A percentile compares a stretch with the other conserved stretches of the same genome.
These are phyloP conservation scores for Daldinia eschscholtzii DNA, from an alignment of 2,329 filamentous ascomycete species.

Conservation along the genomic window DNA sequence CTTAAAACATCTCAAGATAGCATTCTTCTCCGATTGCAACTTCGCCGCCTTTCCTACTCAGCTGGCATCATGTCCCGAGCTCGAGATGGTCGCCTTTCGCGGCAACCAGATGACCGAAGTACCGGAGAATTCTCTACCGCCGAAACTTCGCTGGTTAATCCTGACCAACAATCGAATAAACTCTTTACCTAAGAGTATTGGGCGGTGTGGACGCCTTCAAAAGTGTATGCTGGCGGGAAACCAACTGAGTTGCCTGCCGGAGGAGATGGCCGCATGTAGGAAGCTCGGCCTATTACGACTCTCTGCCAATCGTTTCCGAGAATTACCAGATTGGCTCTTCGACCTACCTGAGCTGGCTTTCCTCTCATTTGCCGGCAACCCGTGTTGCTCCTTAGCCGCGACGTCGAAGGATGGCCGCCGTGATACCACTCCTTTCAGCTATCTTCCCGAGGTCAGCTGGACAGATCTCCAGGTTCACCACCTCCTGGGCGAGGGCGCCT, in stretches of 20 bases:
- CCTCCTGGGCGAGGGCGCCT: constrained; percentile 60
- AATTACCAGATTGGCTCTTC: constrained; percentile 60
- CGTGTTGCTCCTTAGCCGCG: constrained; percentile 53
- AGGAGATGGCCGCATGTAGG: constrained; percentile 58
- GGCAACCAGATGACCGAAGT: constrained; percentile 60
- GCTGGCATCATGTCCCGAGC: constrained; percentile 57
- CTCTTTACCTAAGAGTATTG: constrained; percentile 58
- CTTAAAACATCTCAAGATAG: constrained; percentile 60
- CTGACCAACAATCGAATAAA: constrained; percentile 61
- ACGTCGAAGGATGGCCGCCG: constrained; percentile 26
- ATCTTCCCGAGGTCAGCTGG: constrained; percentile 58
- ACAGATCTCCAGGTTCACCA: constrained; percentile 56
- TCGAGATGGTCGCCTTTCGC: constrained; percentile 65
- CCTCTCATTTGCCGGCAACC: constrained; percentile 62
- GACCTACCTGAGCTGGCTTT: constrained; percentile 61
- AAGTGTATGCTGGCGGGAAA: constrained; percentile 66
- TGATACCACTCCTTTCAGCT: constrained; percentile 42
- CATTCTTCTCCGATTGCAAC: constrained; percentile 61
- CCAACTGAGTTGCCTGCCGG: constrained; percentile 55
- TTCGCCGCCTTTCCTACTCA: constrained; percentile 59
- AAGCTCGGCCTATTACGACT: constrained; percentile 60
- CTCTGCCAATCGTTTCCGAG: constrained; percentile 57
- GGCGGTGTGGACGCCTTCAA: constrained; percentile 58
- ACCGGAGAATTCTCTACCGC: constrained; percentile 58
- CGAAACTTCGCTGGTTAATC: constrained; percentile 61